phyloP scores from a whole-genome alignment of 345 rosid species.

The Atalantia buxifolia region DNA sequence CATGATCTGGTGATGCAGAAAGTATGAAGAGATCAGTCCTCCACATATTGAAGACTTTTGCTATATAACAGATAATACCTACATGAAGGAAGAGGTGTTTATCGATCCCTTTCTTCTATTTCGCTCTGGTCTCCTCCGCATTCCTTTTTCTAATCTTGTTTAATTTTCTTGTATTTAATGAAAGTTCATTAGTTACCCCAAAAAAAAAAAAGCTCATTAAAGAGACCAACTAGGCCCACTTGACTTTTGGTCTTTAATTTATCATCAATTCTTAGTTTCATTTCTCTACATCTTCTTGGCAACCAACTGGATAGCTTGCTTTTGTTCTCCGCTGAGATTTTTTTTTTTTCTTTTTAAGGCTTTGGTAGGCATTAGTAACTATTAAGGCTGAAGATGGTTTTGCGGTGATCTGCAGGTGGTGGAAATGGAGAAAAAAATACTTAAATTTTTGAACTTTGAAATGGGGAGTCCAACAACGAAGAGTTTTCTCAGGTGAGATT shows the following conservation, averaged over 20 bases:
- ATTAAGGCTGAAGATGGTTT: constrained; percentile 1
- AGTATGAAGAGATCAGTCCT: constrained; percentile 70
- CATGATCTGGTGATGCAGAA: constrained; percentile 32
- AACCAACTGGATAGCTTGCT: not conserved
- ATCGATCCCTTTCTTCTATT: not conserved
- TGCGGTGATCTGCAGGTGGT: constrained; percentile 38
- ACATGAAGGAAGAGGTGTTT: constrained; percentile 49
- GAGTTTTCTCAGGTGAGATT: constrained; percentile 50
- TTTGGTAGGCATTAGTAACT: not conserved
- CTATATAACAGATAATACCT: constrained; percentile 69
- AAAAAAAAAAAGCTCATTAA: not conserved
- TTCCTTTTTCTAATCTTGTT: not conserved
- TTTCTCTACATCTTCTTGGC: not conserved
- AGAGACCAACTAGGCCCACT: not conserved
- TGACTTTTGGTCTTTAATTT: not conserved
- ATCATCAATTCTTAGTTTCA: not conserved
- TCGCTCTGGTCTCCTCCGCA: not conserved
- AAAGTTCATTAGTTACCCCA: too few relatives aligned
- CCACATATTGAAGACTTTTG: constrained; percentile 70
- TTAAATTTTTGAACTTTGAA: constrained; percentile 50
- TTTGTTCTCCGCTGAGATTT: not conserved
- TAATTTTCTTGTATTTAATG: too few relatives aligned
- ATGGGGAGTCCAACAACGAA: constrained; percentile 57
- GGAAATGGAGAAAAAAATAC: constrained; percentile 57
- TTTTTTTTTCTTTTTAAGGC: not conserved